Base-by-base conservation (phyloP, 371 early-diverging fungal species). In the Coemansia sp. region DNA sequence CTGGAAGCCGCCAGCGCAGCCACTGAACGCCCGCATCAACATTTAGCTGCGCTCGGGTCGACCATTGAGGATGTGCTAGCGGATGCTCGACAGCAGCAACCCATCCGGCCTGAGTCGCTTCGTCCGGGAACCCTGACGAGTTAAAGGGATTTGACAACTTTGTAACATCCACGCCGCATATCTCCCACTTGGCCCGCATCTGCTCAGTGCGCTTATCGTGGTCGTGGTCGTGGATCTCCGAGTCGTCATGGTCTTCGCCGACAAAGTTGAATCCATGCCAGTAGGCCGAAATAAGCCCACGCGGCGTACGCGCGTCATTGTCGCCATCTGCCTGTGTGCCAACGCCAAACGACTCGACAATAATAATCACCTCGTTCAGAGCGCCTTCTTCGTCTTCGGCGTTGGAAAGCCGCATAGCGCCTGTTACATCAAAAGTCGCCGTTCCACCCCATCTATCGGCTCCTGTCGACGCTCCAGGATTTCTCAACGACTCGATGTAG, bases 261-360 rank as follows among this genome's bases (percentile, higher is more conserved):
- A 72, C 65, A 25, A 78, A 61, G 50, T 82, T 79, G 25, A 83
- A 58, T 3, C 89, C 88, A 25, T 64, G 60, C 33, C 90, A 69
- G 20, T 77, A 80, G 1, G 88, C 89, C 2, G 84, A 84, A 33
- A 91, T 79, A 25, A 93, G 81, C 8, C 94, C 94, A 14, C 93
- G 83, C 23, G 90, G 89, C 65, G 89, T 89, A 6, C 89, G 86
- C 21, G 90, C 86, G 68, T 94, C 93, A 67, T 93, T 88, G 80
- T 90, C 83, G 4, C 90, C 83, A 55, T 88, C 85, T 1, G 92
- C 86, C 64, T 89, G 89, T n/a, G 92, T 83, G 60, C 83, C 85
- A 47, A 92, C 67, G 1, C 94, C 94, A 78, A 87, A 89, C 56
- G 88, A 90, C 54, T 92, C 93, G n/a, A 92, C 86, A 1, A 92